Conservation (phyloP, 2,329 filamentous ascomycete species). For the Ceratocystis diversiconidia region DNA sequence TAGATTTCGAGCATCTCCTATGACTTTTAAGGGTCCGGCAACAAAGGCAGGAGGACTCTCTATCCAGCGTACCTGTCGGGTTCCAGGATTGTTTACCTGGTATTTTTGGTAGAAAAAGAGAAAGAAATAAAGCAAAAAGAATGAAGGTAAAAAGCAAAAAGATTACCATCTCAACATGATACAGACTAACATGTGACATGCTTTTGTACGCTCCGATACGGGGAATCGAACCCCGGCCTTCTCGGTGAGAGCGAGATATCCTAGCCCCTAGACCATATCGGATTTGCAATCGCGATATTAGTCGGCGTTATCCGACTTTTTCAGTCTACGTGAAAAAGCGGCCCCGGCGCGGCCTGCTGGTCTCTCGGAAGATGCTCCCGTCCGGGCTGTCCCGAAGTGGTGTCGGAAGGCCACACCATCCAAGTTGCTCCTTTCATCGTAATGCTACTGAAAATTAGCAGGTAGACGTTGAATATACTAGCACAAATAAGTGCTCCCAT, state of each 20-base stretch:
- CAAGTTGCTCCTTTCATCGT: too few species aligned
- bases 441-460: too few species aligned
- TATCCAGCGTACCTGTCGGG: too few species aligned
- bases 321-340: not conserved
- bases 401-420: not conserved
- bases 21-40: too few species aligned
- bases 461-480: too few species aligned
- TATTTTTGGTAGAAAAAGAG: not conserved
- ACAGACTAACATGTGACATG: too few species aligned
- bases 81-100: too few species aligned
- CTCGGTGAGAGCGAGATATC: slow-evolving; percentile 20
- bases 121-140: not conserved
- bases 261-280: slow-evolving; percentile 19
- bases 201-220: slow-evolving; percentile 16
- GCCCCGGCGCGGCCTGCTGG: not conserved
- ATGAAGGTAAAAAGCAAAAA: not conserved
- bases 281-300: not conserved
- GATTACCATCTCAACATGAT: not conserved
- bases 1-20: too few species aligned
- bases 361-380: not conserved
- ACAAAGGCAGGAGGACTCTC: too few species aligned
- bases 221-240: slow-evolving; percentile 21
- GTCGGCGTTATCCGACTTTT: too few species aligned
- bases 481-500: not conserved
- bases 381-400: not conserved